Percentiles rank a stretch among this genome's conserved stretches.
phyloP scores from a whole-genome alignment of 176 grass and related monocot species.

The Puya raimondii region DNA sequence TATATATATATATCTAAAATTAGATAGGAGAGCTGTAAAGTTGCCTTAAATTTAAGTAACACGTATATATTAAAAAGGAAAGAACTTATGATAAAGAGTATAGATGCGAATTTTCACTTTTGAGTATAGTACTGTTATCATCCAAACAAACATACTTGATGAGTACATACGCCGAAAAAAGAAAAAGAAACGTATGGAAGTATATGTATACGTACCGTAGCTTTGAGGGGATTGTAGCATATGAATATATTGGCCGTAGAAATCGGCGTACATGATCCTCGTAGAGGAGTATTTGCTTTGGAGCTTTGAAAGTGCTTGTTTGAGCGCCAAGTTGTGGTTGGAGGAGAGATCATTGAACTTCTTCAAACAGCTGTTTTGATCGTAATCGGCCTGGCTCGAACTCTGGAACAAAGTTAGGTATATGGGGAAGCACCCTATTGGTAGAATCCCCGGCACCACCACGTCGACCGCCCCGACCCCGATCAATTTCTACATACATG shows the following conservation, averaged over 20 bases:
- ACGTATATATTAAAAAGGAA: too few relatives aligned
- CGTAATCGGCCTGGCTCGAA: constrained; percentile 45
- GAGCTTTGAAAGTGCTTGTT: constrained; percentile 26
- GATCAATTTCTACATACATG: constrained; percentile 40
- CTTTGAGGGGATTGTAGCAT: constrained; percentile 46
- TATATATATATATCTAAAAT: too few relatives aligned
- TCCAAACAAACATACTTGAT: neutral
- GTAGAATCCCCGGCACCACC: constrained; percentile 66
- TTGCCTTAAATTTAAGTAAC: too few relatives aligned
- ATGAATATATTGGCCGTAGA: constrained; percentile 43
- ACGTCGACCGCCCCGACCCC: constrained; percentile 49
- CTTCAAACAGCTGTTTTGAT: constrained; percentile 46
- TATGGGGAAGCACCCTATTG: constrained; percentile 69
- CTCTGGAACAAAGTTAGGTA: constrained; percentile 65
- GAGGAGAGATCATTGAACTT: constrained; percentile 46
- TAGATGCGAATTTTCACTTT: too few relatives aligned
- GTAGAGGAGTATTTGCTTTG: constrained; percentile 32
- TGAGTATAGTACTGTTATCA: neutral
- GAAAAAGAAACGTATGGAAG: neutral
- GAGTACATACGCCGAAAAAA: too few relatives aligned
- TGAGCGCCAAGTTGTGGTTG: constrained; percentile 65
- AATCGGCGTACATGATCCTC: constrained; percentile 70
- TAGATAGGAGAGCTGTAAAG: too few relatives aligned
- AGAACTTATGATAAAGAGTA: too few relatives aligned
- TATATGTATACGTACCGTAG: constrained; percentile 34